Evolutionary conservation across 345 rosid genomes (phyloP).

Genomic region (Linum trigynum): DNA sequence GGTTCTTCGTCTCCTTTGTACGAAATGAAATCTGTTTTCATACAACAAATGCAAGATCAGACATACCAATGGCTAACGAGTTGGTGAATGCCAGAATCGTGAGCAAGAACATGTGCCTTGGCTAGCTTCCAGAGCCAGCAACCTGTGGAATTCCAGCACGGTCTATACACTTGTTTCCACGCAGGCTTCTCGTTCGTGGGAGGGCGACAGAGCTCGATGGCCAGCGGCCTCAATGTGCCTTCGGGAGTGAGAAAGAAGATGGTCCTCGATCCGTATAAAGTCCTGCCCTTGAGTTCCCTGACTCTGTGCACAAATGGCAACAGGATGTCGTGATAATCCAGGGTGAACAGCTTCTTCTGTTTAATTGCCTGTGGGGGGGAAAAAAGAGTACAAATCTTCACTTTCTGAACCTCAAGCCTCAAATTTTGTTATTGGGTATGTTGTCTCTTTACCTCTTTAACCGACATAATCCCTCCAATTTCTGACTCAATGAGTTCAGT

Average conservation of each 20-base stretch:
- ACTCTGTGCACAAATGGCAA: slow-evolving; percentile 8
- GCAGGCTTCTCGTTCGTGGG: slow-evolving; percentile 2
- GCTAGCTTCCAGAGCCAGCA: slow-evolving; percentile 4
- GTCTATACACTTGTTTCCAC: slow-evolving; percentile 4
- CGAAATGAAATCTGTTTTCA: too few relatives aligned
- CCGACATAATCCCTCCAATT: background rate
- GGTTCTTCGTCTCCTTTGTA: too few relatives aligned
- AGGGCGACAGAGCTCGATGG: slow-evolving; percentile 4
- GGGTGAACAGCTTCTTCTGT: background rate
- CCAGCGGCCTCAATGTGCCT: slow-evolving; percentile 2
- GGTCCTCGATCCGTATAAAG: slow-evolving; percentile 6
- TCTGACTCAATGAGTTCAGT: slow-evolving; percentile 54
- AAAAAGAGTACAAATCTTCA: too few relatives aligned
- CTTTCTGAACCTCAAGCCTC: too few relatives aligned
- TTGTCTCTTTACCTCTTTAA: background rate
- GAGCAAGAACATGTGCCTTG: slow-evolving; percentile 4
- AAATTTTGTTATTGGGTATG: background rate
- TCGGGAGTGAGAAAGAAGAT: background rate
- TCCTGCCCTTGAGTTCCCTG: slow-evolving; percentile 4
- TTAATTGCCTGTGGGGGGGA: background rate
- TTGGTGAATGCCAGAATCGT: slow-evolving; percentile 3
- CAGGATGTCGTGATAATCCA: slow-evolving; percentile 3
- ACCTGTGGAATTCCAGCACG: background rate
- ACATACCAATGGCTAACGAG: background rate
- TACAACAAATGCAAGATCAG: too few relatives aligned